phyloP scores from a whole-genome alignment of 2,329 filamentous ascomycete genomes.

The Penicillium sp. region DNA sequence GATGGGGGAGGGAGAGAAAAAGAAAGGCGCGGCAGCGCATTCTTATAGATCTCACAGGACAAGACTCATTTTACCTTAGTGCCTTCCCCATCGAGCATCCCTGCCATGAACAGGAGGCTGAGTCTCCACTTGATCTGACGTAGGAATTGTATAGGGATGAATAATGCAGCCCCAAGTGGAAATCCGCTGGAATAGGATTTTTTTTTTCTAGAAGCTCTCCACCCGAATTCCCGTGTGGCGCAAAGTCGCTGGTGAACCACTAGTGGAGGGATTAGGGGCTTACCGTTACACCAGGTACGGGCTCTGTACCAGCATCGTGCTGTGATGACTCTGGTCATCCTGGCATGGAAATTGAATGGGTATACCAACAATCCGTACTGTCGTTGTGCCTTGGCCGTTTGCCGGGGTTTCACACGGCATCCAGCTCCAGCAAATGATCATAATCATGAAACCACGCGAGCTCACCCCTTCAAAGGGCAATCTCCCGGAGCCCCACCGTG shows the following conservation, averaged over 20 bases:
- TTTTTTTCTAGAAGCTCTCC: slow-evolving; percentile 29
- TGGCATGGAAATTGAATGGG: no score
- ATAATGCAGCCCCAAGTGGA: slow-evolving; percentile 22
- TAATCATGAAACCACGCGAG: slow-evolving; percentile 27
- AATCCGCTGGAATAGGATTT: slow-evolving; percentile 24
- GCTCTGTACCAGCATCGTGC: no score
- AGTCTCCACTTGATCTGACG: slow-evolving; percentile 30
- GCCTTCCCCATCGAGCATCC: slow-evolving; percentile 23
- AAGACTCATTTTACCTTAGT: slow-evolving; percentile 19
- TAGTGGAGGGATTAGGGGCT: slow-evolving; percentile 11
- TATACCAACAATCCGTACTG: no score
- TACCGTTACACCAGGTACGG: no score
- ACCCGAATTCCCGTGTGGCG: slow-evolving; percentile 13
- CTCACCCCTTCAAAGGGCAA: slow-evolving; percentile 26
- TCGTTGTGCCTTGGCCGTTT: no score
- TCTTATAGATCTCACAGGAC: slow-evolving; percentile 21
- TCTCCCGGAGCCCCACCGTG: slow-evolving; percentile 26
- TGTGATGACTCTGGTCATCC: no score
- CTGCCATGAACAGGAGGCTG: slow-evolving; percentile 31
- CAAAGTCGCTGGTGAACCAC: not conserved
- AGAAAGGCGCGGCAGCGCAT: slow-evolving; percentile 8
- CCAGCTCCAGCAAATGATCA: slow-evolving; percentile 7
- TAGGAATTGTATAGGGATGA: slow-evolving; percentile 24
- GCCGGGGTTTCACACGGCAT: slow-evolving; percentile 14
- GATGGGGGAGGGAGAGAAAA: slow-evolving; percentile 10